A percentile compares a stretch with the other conserved stretches of the same genome.
Conservation (phyloP, 108 stramenopile species). For the Mayamaea pseudoterrestris region DNA sequence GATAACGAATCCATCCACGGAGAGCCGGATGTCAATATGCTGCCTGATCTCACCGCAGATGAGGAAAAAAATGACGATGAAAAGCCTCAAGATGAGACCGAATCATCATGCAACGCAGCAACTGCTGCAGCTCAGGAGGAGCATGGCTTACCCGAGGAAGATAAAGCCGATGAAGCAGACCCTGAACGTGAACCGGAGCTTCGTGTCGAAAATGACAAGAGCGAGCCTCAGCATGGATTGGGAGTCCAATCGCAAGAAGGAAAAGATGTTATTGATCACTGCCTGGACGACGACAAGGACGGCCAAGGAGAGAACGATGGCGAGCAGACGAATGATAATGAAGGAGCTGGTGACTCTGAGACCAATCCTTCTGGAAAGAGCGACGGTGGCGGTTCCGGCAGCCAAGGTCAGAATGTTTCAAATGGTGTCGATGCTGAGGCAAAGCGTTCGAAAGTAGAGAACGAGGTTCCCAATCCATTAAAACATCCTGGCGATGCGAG, state of each 20-base stretch:
- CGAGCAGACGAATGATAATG: slow-evolving; percentile 13
- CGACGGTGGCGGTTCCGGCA: slow-evolving; percentile 8
- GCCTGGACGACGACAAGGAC: slow-evolving; percentile 3
- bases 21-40: slow-evolving; percentile 11
- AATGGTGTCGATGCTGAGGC: slow-evolving; percentile 13
- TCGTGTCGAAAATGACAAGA: slow-evolving; percentile 12
- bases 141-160: no score
- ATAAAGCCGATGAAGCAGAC: slow-evolving; percentile 14
- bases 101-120: not conserved
- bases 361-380: slow-evolving; percentile 6
- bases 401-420: slow-evolving; percentile 9
- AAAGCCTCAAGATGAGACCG: slow-evolving; percentile 7
- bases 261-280: slow-evolving; percentile 2
- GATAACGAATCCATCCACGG: slow-evolving; percentile 10
- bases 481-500: slow-evolving; percentile 72
- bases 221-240: slow-evolving; percentile 2
- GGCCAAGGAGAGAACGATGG: slow-evolving; percentile 20
- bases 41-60: slow-evolving; percentile 16
- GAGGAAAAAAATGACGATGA: slow-evolving; percentile 13
- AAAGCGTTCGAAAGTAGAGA: not conserved
- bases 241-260: slow-evolving; percentile 1
- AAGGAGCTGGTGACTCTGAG: slow-evolving; percentile 24
- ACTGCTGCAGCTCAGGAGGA: no score
- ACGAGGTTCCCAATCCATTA: slow-evolving; percentile 76
- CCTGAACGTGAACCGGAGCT: slow-evolving; percentile 12